Evolutionary conservation across 768 basidiomycete species (phyloP), one percentile per base, ranked within the genome.

Genomic region (Mycena latifolia): DNA sequence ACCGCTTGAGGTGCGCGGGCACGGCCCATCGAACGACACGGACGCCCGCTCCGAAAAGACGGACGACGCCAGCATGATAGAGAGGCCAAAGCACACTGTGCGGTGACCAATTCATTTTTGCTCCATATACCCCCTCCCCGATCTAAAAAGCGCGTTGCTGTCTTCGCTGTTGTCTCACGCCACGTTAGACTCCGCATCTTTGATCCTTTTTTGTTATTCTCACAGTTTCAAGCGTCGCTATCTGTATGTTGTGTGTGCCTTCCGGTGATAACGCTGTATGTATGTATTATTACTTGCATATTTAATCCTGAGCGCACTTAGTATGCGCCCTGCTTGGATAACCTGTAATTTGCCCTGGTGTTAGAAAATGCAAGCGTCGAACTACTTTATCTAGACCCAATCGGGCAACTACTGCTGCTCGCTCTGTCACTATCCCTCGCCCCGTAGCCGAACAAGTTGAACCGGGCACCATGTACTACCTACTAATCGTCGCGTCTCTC

Each of bases 11-110:
- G 65, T 70, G 29, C 69, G 64, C 47, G 64, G 48, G 7, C 39
- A 50, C 47, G 67, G 51, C 20, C 47, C 45, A 7, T 63, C 69
- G 12, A 24, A 57, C 45, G 46, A 66, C 31, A 35, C 47, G 7
- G 68, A 69, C 47, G 61, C 35, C 14, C 69, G 50, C 61, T 66
- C 69, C 43, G 69, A 70, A 58, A 70, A 70, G 61, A 66, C 69
- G 31, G 68, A 69, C 46, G 68, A 65, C 39, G 53, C 35, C 41
- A 66, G 65, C 54, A 63, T 61, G 55, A 22, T 63, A 9, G 64
- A 62, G 25, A 8, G 46, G 20, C 51, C 64, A 17, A 69, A 65
- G 35, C 61, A 37, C 51, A 35, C 37, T 39, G 41, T 63, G 24
- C 63, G 63, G 55, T 69, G 60, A 69, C 29, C 6, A 5, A 27